Conservation (phyloP, 176 grass and related monocot genomes). For the Lolium perenne region DNA sequence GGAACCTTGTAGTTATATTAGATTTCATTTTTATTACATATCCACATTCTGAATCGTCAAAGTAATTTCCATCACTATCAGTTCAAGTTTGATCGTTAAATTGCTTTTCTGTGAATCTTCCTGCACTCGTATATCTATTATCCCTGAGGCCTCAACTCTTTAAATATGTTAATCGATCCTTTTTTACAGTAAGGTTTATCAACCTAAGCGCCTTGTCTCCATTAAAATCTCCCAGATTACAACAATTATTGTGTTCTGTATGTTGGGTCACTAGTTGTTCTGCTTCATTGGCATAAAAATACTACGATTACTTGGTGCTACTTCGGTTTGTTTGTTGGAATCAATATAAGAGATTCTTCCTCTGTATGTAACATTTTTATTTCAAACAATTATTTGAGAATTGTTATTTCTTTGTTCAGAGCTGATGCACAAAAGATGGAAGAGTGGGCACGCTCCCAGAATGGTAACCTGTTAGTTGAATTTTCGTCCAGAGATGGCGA, state of each 20-base stretch:
- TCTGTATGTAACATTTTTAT: conserved; percentile 16
- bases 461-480: conserved; percentile 71
- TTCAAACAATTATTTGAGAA: conserved; percentile 29
- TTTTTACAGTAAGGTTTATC: conserved; percentile 1
- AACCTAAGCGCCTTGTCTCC: neutral
- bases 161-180: neutral
- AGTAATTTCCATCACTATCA: conserved; percentile 16
- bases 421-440: conserved; percentile 81
- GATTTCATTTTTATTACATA: neutral
- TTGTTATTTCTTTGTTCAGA: conserved; percentile 49
- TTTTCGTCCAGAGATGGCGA: conserved; percentile 89
- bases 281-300: conserved; percentile 30
- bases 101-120: conserved; percentile 3
- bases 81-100: neutral
- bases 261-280: conserved; percentile 15
- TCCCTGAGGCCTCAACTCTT: neutral
- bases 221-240: conserved; percentile 19
- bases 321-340: conserved; percentile 30
- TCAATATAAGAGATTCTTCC: conserved; percentile 22
- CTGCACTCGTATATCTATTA: conserved; percentile 20
- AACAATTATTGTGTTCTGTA: conserved; percentile 7
- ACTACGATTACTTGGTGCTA: neutral
- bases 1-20: conserved; percentile 18
- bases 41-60: neutral
- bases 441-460: conserved; percentile 91